These are phyloP conservation scores for Brassica cretica DNA, from an alignment of 345 rosid genomes.

Conservation along the genomic window DNA sequence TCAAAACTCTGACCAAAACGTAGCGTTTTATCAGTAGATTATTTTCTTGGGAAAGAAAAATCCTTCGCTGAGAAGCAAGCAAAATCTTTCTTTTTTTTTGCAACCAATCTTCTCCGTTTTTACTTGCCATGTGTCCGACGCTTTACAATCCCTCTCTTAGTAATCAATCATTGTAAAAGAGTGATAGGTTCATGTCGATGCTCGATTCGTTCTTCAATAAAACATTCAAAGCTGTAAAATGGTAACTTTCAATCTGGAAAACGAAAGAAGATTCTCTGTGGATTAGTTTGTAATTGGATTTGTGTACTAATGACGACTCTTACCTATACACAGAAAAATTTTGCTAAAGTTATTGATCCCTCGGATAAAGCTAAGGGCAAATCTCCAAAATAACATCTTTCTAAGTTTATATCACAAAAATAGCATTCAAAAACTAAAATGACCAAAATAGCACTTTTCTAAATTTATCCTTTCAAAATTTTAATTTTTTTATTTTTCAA, in stretches of 20 bases:
- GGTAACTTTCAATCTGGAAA: constrained; percentile 45
- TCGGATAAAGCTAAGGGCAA: constrained; percentile 65
- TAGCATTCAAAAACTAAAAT: no score
- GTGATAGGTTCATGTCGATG: constrained; percentile 56
- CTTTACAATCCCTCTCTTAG: constrained; percentile 11
- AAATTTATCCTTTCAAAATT: no score
- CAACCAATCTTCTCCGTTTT: not conserved
- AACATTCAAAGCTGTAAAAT: constrained; percentile 87
- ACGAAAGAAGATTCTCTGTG: not conserved
- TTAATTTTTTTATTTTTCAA: no score
- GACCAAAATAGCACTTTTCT: no score
- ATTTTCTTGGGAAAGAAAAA: not conserved
- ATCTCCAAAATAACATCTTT: no score
- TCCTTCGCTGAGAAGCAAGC: constrained; percentile 22
- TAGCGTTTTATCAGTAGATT: not conserved
- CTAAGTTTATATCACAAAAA: no score
- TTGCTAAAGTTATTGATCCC: constrained; percentile 60
- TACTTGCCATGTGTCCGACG: not conserved
- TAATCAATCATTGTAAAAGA: no score
- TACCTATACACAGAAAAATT: constrained; percentile 60
- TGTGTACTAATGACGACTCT: no score
- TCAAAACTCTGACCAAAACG: not conserved
- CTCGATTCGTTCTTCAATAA: constrained; percentile 87
- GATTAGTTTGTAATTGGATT: no score
- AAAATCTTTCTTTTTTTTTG: constrained; percentile 5